Base-by-base conservation (phyloP, 73 alveolate species). In the Paramecium primaurelia region DNA sequence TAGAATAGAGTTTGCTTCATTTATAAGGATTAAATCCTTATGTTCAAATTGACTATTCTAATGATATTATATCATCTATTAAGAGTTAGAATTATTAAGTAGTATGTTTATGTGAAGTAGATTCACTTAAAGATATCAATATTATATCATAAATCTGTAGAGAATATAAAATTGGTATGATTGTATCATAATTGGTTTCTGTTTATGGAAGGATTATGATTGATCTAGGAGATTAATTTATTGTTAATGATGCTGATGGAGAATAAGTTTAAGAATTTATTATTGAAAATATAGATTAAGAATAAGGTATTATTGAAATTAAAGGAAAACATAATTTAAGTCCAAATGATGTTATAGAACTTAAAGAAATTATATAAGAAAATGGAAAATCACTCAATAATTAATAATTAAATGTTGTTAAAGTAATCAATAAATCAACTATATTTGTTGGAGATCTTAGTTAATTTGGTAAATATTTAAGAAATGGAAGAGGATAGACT, bases 211-310 rank as follows among this genome's bases (percentile, higher is more conserved):
- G 99, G 54, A 92, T 97, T 30, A 92, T 98, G 58, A 95, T 92
- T 91, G 99, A 98, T 87, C 97, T 98, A 77, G 99, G 99, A 38
- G 95, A 96, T 4, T 34, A 94, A 58, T 98, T 97, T 86, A 95
- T 68, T 45, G 97, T 97, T 30, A 59, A 93, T 20, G 99, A 98
- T 93, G 93, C 88, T 54, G 96, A 96, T 92, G 99, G 99, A 64
- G 99, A 98, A 92, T 93, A 95, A 59, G 94, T 91, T 30, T 90
- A 96, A 89, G 99, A 97, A 18, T 92, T 89, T 42, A 58, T 92
- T 93, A 93, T 95, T 32, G 93, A 95, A 42, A 18, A 47, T 34
- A 96, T 94, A 28, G 42, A 91, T 44, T 34, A 64, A 64, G 84
- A 80, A 51, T 88, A 93, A 38, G 93, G 77, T 6, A 44, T 80